These are phyloP conservation scores for Calonectria pteridis DNA, from an alignment of 2,329 filamentous ascomycete species.

Conservation along the genomic window DNA sequence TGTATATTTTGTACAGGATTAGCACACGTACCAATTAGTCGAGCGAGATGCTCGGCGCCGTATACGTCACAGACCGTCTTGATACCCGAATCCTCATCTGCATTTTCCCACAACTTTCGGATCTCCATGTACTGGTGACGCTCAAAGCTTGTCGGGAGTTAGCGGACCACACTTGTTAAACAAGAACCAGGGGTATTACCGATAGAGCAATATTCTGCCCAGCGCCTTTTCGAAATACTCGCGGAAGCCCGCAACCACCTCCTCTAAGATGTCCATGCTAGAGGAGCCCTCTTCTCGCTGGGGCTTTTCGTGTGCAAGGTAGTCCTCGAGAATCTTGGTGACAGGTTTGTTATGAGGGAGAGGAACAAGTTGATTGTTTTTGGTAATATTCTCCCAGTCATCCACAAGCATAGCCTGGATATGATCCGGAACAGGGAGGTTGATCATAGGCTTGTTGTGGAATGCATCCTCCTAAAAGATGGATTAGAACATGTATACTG, in stretches of 20 bases:
- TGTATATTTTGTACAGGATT: neutral
- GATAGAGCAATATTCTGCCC: constrained; percentile 89
- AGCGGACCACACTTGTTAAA: constrained; percentile 26
- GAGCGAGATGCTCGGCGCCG: constrained; percentile 90
- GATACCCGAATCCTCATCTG: constrained; percentile 73
- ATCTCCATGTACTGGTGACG: constrained; percentile 87
- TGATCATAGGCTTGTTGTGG: constrained; percentile 85
- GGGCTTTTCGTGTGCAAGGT: constrained; percentile 76
- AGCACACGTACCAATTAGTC: constrained; percentile 80
- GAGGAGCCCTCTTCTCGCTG: constrained; percentile 75
- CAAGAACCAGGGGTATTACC: constrained; percentile 52
- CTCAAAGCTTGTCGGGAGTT: constrained; percentile 76
- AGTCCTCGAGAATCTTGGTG: constrained; percentile 83
- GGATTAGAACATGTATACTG: constrained; percentile 33
- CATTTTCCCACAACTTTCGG: constrained; percentile 75
- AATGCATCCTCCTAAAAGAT: constrained; percentile 84
- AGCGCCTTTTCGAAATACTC: constrained; percentile 96
- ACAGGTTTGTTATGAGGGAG: constrained; percentile 84
- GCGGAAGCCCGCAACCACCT: constrained; percentile 86
- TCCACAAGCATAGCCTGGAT: constrained; percentile 95
- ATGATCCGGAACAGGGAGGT: constrained; percentile 87
- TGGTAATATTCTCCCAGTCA: constrained; percentile 99
- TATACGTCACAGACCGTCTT: constrained; percentile 86
- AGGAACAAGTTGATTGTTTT: constrained; percentile 89
- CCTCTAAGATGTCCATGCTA: constrained; percentile 87